Evolutionary conservation across 495 filamentous ascomycete genomes (phyloP).

Genomic region (Penicillium verhagenii): DNA sequence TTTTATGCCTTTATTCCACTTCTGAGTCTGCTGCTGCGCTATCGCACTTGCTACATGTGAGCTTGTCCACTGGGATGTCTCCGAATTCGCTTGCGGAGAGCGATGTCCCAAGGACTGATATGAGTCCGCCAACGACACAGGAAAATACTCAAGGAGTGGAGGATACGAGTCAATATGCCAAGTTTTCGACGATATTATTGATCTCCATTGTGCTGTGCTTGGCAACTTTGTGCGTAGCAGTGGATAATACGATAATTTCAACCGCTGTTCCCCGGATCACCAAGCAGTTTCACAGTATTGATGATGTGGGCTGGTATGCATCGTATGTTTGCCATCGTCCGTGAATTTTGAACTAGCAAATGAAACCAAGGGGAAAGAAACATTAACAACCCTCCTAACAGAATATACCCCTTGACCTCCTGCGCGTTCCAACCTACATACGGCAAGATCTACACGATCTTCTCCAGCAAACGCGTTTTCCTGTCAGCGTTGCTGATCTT

Average conservation of each 20-base stretch:
- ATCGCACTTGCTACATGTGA: background rate
- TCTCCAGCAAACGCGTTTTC: slow-evolving; percentile 52
- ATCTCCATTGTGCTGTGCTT: background rate
- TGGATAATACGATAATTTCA: background rate
- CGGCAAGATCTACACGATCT: slow-evolving; percentile 63
- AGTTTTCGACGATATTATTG: background rate
- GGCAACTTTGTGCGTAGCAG: background rate
- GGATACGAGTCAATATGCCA: background rate
- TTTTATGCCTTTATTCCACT: too few species aligned
- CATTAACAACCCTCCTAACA: slow-evolving; percentile 8
- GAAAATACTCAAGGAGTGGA: background rate
- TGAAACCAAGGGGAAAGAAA: too few species aligned
- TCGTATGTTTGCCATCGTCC: slow-evolving; percentile 22
- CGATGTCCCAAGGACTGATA: background rate
- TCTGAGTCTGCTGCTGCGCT: background rate
- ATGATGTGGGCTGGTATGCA: slow-evolving; percentile 57
- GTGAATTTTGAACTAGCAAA: background rate
- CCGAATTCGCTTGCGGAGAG: background rate
- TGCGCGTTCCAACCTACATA: slow-evolving; percentile 57
- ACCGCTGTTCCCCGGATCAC: background rate
- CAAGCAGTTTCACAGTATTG: background rate
- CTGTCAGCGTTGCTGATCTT: slow-evolving; percentile 62
- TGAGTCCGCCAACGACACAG: background rate
- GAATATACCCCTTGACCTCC: slow-evolving; percentile 60
- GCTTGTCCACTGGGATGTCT: background rate